These are phyloP conservation scores for Trametes coccinea DNA, from an alignment of 768 basidiomycete genomes.

Conservation along the genomic window DNA sequence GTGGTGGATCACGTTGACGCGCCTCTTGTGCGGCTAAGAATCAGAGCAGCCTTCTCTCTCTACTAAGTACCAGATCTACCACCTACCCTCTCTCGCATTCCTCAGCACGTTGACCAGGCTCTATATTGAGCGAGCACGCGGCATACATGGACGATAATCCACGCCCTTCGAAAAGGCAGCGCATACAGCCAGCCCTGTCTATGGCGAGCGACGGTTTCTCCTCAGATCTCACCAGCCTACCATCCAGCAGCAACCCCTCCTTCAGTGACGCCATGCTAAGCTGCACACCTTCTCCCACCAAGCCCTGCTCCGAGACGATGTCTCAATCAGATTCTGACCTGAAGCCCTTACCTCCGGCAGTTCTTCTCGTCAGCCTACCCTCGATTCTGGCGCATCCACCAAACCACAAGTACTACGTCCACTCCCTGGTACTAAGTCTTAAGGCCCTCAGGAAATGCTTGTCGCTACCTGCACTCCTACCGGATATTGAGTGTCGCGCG, in stretches of 20 bases:
- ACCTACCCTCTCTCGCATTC: too few relatives aligned
- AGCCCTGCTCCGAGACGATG: background rate
- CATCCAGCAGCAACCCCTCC: slow-evolving; percentile 4
- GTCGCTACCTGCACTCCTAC: slow-evolving; percentile 47
- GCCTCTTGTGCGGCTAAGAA: background rate
- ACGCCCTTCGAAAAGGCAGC: slow-evolving; percentile 16
- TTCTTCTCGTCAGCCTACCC: slow-evolving; percentile 64
- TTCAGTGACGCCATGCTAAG: background rate
- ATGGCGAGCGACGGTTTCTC: background rate
- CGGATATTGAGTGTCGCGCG: slow-evolving; percentile 65
- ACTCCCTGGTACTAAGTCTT: slow-evolving; percentile 57
- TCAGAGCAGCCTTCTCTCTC: too few relatives aligned
- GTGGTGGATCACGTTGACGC: background rate
- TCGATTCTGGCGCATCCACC: slow-evolving; percentile 64
- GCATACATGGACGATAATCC: slow-evolving; percentile 3
- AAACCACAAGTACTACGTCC: slow-evolving; percentile 52
- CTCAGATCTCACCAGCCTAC: slow-evolving; percentile 16
- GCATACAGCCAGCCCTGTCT: slow-evolving; percentile 18
- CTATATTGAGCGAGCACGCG: background rate
- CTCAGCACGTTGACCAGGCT: too few relatives aligned
- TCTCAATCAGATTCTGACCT: slow-evolving; percentile 13
- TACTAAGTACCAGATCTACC: too few relatives aligned
- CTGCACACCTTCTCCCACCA: background rate
- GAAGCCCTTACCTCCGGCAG: slow-evolving; percentile 40
- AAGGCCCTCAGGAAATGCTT: slow-evolving; percentile 60